A percentile compares a stretch with the other conserved stretches of the same genome.
Conservation (phyloP, 495 filamentous ascomycete species). For the Friedmanniomyces endolithicus region DNA sequence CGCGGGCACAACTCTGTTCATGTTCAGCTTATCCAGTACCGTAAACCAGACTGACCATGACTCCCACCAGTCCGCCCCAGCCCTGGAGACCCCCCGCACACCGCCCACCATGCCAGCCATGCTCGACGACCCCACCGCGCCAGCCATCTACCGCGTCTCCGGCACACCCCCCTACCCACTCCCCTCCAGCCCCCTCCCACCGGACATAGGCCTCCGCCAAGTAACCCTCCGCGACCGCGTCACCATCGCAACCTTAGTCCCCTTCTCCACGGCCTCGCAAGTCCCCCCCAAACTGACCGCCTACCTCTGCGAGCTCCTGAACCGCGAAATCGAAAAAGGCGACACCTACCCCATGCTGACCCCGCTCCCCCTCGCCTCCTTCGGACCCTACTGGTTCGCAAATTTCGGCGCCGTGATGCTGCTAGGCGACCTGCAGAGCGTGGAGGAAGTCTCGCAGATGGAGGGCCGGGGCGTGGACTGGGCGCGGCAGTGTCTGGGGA, state of each 20-base stretch:
- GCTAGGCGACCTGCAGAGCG: constrained; percentile 61
- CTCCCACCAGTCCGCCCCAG: not conserved
- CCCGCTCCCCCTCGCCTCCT: constrained; percentile 58
- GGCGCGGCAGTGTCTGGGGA: constrained; percentile 75
- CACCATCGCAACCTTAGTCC: constrained; percentile 81
- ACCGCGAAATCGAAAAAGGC: constrained; percentile 88
- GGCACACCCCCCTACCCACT: constrained; percentile 53
- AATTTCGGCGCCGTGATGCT: constrained; percentile 93
- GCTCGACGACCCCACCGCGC: constrained; percentile 61
- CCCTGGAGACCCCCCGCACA: not conserved
- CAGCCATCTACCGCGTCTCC: constrained; percentile 50
- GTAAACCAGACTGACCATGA: not conserved
- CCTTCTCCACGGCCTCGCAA: constrained; percentile 61
- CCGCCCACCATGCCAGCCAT: constrained; percentile 62
- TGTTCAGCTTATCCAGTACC: not conserved
- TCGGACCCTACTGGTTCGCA: constrained; percentile 87
- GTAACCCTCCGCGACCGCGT: constrained; percentile 83
- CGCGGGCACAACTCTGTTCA: not conserved
- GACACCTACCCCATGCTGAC: constrained; percentile 92
- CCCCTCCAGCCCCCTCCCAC: constrained; percentile 49
- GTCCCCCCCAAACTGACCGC: constrained; percentile 63
- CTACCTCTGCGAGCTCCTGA: constrained; percentile 77
- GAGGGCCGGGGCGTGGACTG: constrained; percentile 55
- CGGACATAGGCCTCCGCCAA: constrained; percentile 60
- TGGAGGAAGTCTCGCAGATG: constrained; percentile 46